Base-by-base conservation (phyloP, 2,329 filamentous ascomycete genomes). In the Penicillium vulpinum region DNA sequence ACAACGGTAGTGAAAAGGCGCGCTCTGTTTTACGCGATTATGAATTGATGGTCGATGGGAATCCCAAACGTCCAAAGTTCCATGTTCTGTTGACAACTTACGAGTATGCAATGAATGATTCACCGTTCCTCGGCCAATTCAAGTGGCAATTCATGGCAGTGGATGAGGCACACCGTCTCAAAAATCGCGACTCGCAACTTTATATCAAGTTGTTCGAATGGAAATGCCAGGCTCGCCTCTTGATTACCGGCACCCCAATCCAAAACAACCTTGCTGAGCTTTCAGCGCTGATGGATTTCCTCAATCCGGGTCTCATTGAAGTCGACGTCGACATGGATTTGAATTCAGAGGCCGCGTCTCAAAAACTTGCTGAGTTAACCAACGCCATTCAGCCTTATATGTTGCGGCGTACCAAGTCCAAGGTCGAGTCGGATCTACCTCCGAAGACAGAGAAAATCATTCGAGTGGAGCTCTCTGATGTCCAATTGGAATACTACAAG, bases 391-490 rank as follows among this genome's bases (percentile, higher is more conserved):
- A 93, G 21, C 94, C 94, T 2, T 97, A 90, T 72, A 97, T 99
- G 80, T 82, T 99, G 51, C 91, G 94, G 38, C 89, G 94, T 50
- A 97, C 94, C 18, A 99, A 99, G 76, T 91, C 96, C 71, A 97
- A 94, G 55, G 95, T 99, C 8, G 94, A 97, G 73, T 96, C 92
- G 22, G 94, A 99, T 65, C 80, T 99, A 26, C 94, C 94, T 13
- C 92, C 93, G 0, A 99, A 99, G 80, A 96, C 91, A 0, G 94
- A 99, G 74, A 99, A 97, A 80, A 99, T 99, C 64, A 96, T 99
- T 72, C 91, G 95, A 54, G 94, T 99, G 39, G 94, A 97, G 75
- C 82, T 99, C 49, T 96, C 94, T 0, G 94, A 99, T 74, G 88
- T 97, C 28, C 94, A 99, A 71, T 81, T 97, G 10, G 93, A 99